These are phyloP conservation scores for Rauvolfia tetraphylla DNA, from an alignment of 257 asterid species.

Conservation along the genomic window DNA sequence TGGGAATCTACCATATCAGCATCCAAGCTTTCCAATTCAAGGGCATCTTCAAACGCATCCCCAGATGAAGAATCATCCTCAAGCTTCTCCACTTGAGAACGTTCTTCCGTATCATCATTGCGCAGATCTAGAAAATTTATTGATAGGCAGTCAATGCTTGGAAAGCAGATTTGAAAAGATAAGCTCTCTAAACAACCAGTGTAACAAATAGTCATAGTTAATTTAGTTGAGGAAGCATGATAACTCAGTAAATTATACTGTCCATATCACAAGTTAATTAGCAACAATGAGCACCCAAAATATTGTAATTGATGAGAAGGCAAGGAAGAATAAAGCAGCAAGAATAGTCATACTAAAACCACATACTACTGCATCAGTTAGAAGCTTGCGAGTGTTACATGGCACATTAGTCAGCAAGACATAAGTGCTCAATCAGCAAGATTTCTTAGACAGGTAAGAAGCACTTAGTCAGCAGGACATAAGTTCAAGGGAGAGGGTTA, in stretches of 20 bases:
- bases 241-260: not conserved
- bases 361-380: not conserved
- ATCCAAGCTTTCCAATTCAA: conserved; percentile 20
- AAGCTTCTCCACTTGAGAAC: conserved; percentile 43
- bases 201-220: not conserved
- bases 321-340: not conserved
- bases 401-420: not conserved
- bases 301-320: not conserved
- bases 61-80: conserved; percentile 37
- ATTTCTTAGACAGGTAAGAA: no score
- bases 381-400: not conserved
- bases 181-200: not conserved
- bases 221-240: not conserved
- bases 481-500: not conserved
- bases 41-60: conserved; percentile 14
- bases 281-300: not conserved
- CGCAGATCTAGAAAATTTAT: conserved; percentile 36
- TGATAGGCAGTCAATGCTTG: conserved; percentile 10
- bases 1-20: conserved; percentile 37
- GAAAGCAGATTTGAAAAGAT: not conserved
- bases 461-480: no score
- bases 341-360: not conserved
- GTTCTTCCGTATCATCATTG: conserved; percentile 29
- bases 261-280: not conserved
- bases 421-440: no score